Base-by-base conservation (phyloP, 2,329 filamentous ascomycete species). In the Colletotrichum sublineola region DNA sequence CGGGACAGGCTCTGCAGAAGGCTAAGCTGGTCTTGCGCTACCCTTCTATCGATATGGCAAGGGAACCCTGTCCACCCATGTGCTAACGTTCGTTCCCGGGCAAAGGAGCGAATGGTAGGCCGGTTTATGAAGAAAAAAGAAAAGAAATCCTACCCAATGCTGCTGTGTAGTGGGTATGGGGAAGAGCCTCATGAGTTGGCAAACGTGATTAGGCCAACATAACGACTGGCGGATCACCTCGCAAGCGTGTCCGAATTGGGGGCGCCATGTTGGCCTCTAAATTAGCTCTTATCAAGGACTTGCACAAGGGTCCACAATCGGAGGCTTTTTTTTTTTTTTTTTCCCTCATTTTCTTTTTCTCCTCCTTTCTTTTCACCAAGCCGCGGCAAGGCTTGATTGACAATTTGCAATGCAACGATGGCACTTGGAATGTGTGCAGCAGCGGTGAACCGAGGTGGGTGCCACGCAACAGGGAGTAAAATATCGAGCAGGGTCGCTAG, bases 191-290 rank as follows among this genome's bases (percentile, higher is more conserved):
- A 70, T 46, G 48, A 44, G 36, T 63, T 18, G 29, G 62, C 58
- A 24, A 55, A 40, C 18, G 14, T 31, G 20, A 33, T 38, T 50
- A 8, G 53, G 40, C 60, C 53, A 40, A 40, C 15, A 11, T 38
- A n/a, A 38, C 46, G 40, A 46, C 42, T 57, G 60, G 70, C 65
- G 70, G 69, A 33, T 73, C 61, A 46, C 33, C 55, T 73, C 70
- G 70, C 70, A 73, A 73, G 53, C 44, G 66, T 69, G 67, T 70
- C 66, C 70, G 20, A 38, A 65, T 73, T 36, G 48, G 70, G 69
- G 40, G 53, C n/a, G 33, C 53, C 44, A 29, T 61, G 61, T 60
- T 40, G 61, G 65, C 48, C 55, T 67, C 66, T 69, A 24, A 24
- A 48, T 70, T 11, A 40, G 18, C n/a, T 61, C 53, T 31, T 53